Evolutionary conservation across 2,329 filamentous ascomycete species (phyloP).

Genomic region (Arthrinium puccinioides): DNA sequence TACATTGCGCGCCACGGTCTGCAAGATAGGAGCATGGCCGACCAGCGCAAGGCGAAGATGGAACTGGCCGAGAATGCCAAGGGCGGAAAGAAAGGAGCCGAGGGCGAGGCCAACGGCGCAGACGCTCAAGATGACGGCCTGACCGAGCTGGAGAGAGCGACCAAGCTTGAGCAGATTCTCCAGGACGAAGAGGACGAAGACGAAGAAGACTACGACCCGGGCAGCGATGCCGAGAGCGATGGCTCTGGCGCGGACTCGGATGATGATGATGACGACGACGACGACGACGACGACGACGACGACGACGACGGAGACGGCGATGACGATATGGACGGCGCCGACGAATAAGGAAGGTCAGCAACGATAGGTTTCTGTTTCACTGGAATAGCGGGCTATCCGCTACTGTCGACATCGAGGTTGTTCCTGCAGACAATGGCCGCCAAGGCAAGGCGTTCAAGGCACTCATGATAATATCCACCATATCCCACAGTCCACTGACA

Average conservation of each 20-base stretch:
- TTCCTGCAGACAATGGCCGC: no score
- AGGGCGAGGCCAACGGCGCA: slow-evolving; percentile 28
- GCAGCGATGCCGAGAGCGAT: slow-evolving; percentile 52
- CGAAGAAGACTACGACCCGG: slow-evolving; percentile 61
- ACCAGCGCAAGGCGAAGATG: slow-evolving; percentile 57
- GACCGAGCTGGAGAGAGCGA: slow-evolving; percentile 40
- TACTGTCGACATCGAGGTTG: no score
- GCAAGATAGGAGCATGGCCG: slow-evolving; percentile 62
- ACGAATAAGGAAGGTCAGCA: no score
- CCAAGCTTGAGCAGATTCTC: slow-evolving; percentile 38
- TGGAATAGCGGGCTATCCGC: no score
- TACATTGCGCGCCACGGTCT: slow-evolving; percentile 55
- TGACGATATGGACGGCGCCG: slow-evolving; percentile 24
- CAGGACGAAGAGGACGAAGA: slow-evolving; percentile 55
- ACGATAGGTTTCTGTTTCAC: no score
- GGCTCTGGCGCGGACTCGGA: slow-evolving; percentile 45
- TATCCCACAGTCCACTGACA: no score
- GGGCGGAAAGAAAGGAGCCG: slow-evolving; percentile 34
- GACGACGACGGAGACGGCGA: slow-evolving; percentile 32
- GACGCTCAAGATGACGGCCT: slow-evolving; percentile 28
- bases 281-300: slow-evolving; percentile 33
- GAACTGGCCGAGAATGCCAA: slow-evolving; percentile 53
- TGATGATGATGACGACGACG: slow-evolving; percentile 46
- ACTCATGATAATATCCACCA: no score
- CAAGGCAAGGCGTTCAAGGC: no score